A percentile compares a stretch with the other conserved stretches of the same genome.
These are phyloP conservation scores for Halophytophthora batemanensis DNA, from an alignment of 352 stramenopile genomes.

Conservation along the genomic window DNA sequence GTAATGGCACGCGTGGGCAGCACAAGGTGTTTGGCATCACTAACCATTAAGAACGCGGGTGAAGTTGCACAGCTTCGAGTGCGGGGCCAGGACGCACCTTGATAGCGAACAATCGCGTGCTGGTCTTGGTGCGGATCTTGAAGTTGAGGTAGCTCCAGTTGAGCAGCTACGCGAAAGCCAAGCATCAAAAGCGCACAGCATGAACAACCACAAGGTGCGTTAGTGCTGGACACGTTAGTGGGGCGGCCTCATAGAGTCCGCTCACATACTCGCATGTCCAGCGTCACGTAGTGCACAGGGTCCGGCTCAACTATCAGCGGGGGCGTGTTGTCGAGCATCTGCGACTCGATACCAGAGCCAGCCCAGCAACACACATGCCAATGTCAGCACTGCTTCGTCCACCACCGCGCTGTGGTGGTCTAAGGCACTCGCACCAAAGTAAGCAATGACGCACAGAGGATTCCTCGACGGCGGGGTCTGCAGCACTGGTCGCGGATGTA, in stretches of 20 bases:
- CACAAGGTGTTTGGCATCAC: no score
- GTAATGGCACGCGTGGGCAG: no score
- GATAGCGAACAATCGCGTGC: slow-evolving; percentile 49
- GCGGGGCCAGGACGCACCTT: slow-evolving; percentile 19
- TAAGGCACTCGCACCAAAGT: no score
- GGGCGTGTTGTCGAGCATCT: slow-evolving; percentile 33
- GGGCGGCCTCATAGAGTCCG: no score
- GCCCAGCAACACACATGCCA: not conserved
- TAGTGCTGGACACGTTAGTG: no score
- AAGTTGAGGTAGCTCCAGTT: slow-evolving; percentile 72
- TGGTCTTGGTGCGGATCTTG: slow-evolving; percentile 44
- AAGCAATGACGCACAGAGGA: no score
- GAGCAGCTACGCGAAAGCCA: slow-evolving; percentile 35
- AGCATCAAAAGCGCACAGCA: slow-evolving; percentile 1
- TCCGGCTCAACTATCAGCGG: slow-evolving; percentile 37
- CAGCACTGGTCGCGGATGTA: slow-evolving; percentile 11
- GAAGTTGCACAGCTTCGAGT: not conserved
- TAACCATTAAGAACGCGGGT: slow-evolving; percentile 1
- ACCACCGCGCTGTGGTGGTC: no score
- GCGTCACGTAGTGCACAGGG: slow-evolving; percentile 44
- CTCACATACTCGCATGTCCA: slow-evolving; percentile 53
- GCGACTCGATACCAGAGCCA: not conserved
- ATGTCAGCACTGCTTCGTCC: no score
- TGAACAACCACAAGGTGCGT: no score
- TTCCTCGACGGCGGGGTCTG: slow-evolving; percentile 10